Base-by-base conservation (phyloP, 768 basidiomycete genomes). In the Cubamyces lactineus region DNA sequence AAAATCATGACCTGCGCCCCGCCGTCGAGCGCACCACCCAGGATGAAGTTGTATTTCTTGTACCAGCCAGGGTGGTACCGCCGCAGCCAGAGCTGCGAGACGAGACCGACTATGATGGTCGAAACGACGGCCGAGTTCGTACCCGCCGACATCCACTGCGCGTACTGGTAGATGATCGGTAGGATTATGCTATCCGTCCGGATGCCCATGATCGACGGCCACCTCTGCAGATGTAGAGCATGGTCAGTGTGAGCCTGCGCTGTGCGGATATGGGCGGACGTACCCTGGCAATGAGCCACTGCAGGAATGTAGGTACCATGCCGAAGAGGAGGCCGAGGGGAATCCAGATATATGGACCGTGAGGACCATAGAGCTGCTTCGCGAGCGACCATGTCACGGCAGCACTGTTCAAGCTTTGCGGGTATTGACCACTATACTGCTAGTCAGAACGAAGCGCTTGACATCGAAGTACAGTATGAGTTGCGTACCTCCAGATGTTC, bases 301-400 rank as follows among this genome's bases (percentile, higher is more conserved):
- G 84, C 23, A 86, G 64, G 49, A 77, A 69, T 1, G 84, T 85
- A 0, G 80, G 78, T 2, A 77, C 76, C 74, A 83, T 80, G 12
- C 86, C 86, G 59, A 86, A 78, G 19, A 86, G 53, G 56, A 86
- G 70, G 47, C 78, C 75, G 72, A 86, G 72, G 0, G 85, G 85
- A 34, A 87, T 75, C 56, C 84, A 77, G 66, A 83, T 79, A 67
- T 87, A 87, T 8, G 81, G 83, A 0, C 84, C 84, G 39, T 76
- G 71, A 42, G 76, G 76, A 0, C 83, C 80, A 64, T 86, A 87
- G 4, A 87, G 71, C 43, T 84, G 69, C 59, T 83, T 84, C 4
- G 85, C 84, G 17, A 87, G 76, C 2, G 85, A 85, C 86, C 86
- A 88, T 5, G 86, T 86, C 3, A 87, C 78, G 2, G 85, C 85